Evolutionary conservation across 2,329 filamentous ascomycete genomes (phyloP), one percentile per base, ranked within the genome.

Genomic region (Neonectria hederae): DNA sequence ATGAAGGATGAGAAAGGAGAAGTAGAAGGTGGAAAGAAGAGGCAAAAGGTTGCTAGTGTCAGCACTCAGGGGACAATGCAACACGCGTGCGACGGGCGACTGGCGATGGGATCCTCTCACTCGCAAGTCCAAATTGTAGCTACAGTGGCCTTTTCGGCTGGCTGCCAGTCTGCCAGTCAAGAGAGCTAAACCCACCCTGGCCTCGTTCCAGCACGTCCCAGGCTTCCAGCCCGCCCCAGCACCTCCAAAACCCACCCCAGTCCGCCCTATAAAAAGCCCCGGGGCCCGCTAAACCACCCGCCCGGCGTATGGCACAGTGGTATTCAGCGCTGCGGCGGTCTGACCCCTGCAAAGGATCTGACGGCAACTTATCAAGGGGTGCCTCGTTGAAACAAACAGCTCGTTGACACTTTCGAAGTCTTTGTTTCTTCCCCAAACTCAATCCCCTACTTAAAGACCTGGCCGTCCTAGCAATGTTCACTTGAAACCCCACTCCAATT

Each of bases 131-230:
- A 73, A 77, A 72, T 75, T 78, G 76, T 78, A 78, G 76, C 76
- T 78, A 77, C 76, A 78, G 76, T 78, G 77, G 77, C 77, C 77
- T 79, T 66, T 77, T 76, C 72, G 64, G 62, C 55, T 69, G 28
- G 49, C 62, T 65, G 65, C 67, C 56, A 59, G 52, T 53, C 35
- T 43, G 30, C 35, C 26, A 53, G 38, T 45, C 24, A 45, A 21
- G 24, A 48, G 54, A 62, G 55, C 61, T 62, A 62, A 58, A 30
- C 52, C 48, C 53, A 57, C 54, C 54, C 46, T 45, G 54, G 53
- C n/a, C 48, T 48, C n/a, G 48, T 32, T 19, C 28, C 48, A 32
- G 26, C 48, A 28, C 45, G 24, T 49, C 45, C 45, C 45, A 49
- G 45, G 22, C 14, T 19, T 24, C 24, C 45, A 48, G 24, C 45